Conservation (phyloP, 306 rosid species). For the Hippophae tibetana region DNA sequence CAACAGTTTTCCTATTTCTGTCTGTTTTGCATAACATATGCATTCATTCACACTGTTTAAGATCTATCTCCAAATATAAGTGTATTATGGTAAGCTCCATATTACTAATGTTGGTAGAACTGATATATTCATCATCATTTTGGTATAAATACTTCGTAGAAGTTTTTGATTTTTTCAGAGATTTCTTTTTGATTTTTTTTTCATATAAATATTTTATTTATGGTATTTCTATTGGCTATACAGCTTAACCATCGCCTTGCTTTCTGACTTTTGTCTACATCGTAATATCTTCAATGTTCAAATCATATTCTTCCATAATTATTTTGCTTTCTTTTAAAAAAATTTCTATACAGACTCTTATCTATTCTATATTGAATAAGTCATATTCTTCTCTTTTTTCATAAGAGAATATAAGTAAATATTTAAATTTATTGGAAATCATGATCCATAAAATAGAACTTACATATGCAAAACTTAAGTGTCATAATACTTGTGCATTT, state of each 20-base stretch:
- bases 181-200: conserved; percentile 70
- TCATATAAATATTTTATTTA: conserved; percentile 72
- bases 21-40: conserved; percentile 68
- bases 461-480: too few relatives aligned
- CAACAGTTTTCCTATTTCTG: conserved; percentile 14
- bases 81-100: conserved; percentile 66
- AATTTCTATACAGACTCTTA: neutral
- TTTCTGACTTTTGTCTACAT: conserved; percentile 74
- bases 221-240: conserved; percentile 73
- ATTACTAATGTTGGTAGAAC: conserved; percentile 4
- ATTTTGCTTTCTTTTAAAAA: neutral
- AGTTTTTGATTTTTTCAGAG: conserved; percentile 83
- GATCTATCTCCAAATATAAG: conserved; percentile 93
- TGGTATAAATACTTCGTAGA: conserved; percentile 84
- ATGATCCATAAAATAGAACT: too few relatives aligned
- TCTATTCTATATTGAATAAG: too few relatives aligned
- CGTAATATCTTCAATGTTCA: conserved; percentile 63
- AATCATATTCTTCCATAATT: conserved; percentile 80
- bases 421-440: too few relatives aligned
- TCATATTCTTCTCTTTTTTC: too few relatives aligned
- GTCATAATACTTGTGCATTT: too few relatives aligned
- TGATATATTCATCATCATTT: conserved; percentile 20
- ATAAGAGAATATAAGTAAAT: too few relatives aligned
- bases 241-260: conserved; percentile 82
- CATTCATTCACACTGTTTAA: conserved; percentile 76